phyloP scores from a whole-genome alignment of 108 stramenopile genomes.

The Poteriospumella lacustris region DNA sequence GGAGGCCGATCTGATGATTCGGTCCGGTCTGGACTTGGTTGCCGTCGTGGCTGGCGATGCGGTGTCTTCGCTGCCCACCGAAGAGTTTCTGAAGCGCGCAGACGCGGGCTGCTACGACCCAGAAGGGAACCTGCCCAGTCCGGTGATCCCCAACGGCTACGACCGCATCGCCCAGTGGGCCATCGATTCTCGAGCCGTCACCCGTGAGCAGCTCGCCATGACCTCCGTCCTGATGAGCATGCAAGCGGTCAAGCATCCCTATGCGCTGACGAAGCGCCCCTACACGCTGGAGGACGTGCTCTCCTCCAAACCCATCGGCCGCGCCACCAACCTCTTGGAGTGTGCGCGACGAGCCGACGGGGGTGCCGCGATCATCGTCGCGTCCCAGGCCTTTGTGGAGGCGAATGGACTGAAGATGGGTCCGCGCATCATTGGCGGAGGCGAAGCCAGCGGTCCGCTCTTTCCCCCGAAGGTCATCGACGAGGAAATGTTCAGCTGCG shows the following conservation, averaged over 20 bases:
- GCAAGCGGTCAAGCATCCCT: slow-evolving; percentile 45
- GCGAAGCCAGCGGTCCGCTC: slow-evolving; percentile 48
- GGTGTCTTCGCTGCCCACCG: slow-evolving; percentile 40
- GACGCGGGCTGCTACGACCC: slow-evolving; percentile 38
- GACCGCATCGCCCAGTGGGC: slow-evolving; percentile 46
- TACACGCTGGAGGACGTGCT: slow-evolving; percentile 34
- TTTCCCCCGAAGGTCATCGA: slow-evolving; percentile 42
- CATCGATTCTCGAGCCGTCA: slow-evolving; percentile 36
- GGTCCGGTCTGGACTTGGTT: slow-evolving; percentile 41
- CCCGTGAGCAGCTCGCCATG: slow-evolving; percentile 50
- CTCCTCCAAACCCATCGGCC: slow-evolving; percentile 32
- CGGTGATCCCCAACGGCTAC: slow-evolving; percentile 51
- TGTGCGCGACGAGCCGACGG: slow-evolving; percentile 52
- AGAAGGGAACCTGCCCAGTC: no score
- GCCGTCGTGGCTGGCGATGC: slow-evolving; percentile 49
- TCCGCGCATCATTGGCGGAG: slow-evolving; percentile 38
- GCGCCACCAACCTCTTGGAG: slow-evolving; percentile 43
- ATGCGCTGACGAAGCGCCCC: slow-evolving; percentile 28
- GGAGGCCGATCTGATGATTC: slow-evolving; percentile 45
- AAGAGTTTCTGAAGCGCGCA: slow-evolving; percentile 37
- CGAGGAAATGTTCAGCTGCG: slow-evolving; percentile 39
- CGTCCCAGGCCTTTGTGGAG: slow-evolving; percentile 37
- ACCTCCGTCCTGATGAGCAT: slow-evolving; percentile 36
- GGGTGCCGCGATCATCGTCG: slow-evolving; percentile 46
- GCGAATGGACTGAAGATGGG: slow-evolving; percentile 23